Evolutionary conservation across 768 basidiomycete species (phyloP), one percentile per base, ranked within the genome.

Genomic region (Tylopilus rubrobrunneus): DNA sequence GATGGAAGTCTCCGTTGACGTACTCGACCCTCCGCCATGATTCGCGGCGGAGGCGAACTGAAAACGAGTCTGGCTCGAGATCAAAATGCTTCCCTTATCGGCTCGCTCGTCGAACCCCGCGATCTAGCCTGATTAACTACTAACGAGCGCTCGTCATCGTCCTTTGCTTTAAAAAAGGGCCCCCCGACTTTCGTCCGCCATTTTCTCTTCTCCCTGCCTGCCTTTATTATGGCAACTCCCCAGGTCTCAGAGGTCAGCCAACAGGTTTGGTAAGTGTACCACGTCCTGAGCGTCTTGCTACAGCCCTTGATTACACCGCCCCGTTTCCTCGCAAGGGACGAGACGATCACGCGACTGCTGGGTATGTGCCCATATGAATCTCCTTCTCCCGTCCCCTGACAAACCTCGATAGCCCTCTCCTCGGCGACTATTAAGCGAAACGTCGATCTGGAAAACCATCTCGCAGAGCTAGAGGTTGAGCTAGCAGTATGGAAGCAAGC

Each of bases 401-500:
- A 31, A 31, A 64, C 51, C n/a, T 21, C 52, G 39, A 28, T 53
- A 89, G 87, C 77, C 65, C 78, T 88, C 51, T 87, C 86, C 39
- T 75, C 76, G 37, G 74, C 76, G 44, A 89, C 86, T 14, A 66
- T 87, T 60, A 79, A 83, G 62, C 78, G 80, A 44, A 86, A 87
- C 63, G 65, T 73, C 43, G 81, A 83, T 58, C 74, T 90, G 19
- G 85, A 87, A 70, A 76, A 73, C 46, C 79, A 83, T 53, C 78
- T 89, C 45, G 73, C 78, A 33, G 85, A 87, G 59, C 76, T 89
- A 41, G 86, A 89, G 65, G 72, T 82, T 40, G 87, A 90, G 69
- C 72, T 88, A 27, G 72, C 75, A 19, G 79, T 85, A 25, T 86
- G 85, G 84, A 87, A 86, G 68, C 80, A 81, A 62, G 86, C 86